Evolutionary conservation across 2,329 filamentous ascomycete species (phyloP).

Genomic region (Pseudogymnoascus sp.): DNA sequence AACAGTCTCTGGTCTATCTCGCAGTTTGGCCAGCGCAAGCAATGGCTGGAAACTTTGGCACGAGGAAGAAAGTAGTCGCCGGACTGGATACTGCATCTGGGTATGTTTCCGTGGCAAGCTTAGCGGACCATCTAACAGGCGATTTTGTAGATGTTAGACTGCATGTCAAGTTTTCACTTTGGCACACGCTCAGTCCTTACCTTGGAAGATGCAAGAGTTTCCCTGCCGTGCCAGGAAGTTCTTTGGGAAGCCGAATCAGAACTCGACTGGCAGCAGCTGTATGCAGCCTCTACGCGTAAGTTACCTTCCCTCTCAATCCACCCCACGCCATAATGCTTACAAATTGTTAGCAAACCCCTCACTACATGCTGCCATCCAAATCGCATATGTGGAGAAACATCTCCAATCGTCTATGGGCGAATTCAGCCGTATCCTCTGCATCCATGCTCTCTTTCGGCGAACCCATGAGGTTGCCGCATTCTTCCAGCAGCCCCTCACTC

Average conservation of each 20-base stretch:
- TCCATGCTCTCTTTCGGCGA: slow-evolving; percentile 42
- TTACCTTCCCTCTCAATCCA: slow-evolving; percentile 3
- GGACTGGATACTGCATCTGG: slow-evolving; percentile 36
- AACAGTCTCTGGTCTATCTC: slow-evolving; percentile 2
- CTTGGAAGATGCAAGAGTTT: slow-evolving; percentile 33
- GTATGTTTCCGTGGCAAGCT: slow-evolving; percentile 24
- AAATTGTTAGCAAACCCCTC: slow-evolving; percentile 25
- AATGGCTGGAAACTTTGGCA: slow-evolving; percentile 31
- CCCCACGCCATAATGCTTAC: not conserved
- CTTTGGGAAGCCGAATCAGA: slow-evolving; percentile 32
- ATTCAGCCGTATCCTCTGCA: slow-evolving; percentile 39
- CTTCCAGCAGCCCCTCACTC: slow-evolving; percentile 36
- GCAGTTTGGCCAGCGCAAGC: not conserved
- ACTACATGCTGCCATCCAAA: slow-evolving; percentile 35
- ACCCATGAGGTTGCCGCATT: slow-evolving; percentile 41
- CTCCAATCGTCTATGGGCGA: slow-evolving; percentile 37
- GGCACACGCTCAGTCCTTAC: slow-evolving; percentile 29
- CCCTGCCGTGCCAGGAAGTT: slow-evolving; percentile 33
- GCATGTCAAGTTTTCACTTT: slow-evolving; percentile 33
- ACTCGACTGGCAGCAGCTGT: slow-evolving; percentile 27
- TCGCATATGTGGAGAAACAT: slow-evolving; percentile 41
- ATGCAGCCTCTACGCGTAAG: slow-evolving; percentile 17
- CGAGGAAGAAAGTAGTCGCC: slow-evolving; percentile 29
- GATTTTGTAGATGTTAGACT: slow-evolving; percentile 31
- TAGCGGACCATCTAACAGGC: not conserved